Conservation (phyloP, 2,329 filamentous ascomycete species). For the Eurotiales sp. region DNA sequence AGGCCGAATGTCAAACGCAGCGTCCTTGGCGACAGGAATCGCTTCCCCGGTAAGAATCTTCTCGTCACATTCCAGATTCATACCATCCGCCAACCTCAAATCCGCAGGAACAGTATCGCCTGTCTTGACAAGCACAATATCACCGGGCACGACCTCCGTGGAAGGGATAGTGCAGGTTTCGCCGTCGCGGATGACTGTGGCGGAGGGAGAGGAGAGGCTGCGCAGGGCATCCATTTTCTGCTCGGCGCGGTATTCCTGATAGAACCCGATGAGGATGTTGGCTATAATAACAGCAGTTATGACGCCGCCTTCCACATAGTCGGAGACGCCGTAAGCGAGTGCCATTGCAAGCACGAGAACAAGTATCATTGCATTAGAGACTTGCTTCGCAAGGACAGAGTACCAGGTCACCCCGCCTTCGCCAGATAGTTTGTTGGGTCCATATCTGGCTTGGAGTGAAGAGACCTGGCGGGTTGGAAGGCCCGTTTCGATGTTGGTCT, state of each 20-base stretch:
- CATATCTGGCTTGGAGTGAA: conserved; percentile 45
- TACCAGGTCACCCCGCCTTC: conserved; percentile 45
- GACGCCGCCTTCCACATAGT: conserved; percentile 58
- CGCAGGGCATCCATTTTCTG: conserved; percentile 57
- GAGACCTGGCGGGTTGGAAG: conserved; percentile 41
- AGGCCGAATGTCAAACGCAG: conserved; percentile 25
- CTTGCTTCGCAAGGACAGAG: conserved; percentile 50
- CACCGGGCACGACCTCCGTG: conserved; percentile 58
- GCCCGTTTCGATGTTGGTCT: conserved; percentile 48
- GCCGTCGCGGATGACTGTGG: conserved; percentile 55
- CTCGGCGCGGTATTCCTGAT: conserved; percentile 58
- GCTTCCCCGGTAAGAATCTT: conserved; percentile 61
- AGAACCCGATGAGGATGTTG: conserved; percentile 57
- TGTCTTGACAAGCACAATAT: conserved; percentile 50
- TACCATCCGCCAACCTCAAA: conserved; percentile 51
- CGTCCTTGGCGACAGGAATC: conserved; percentile 55
- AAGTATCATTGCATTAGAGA: conserved; percentile 55
- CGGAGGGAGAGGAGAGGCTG: conserved; percentile 54
- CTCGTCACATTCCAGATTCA: conserved; percentile 73
- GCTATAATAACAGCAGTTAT: conserved; percentile 57
- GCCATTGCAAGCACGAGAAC: conserved; percentile 72
- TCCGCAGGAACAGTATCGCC: conserved; percentile 60
- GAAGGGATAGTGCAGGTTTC: conserved; percentile 50
- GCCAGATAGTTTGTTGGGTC: conserved; percentile 48
- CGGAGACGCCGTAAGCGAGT: conserved; percentile 52